These are phyloP conservation scores for Phytopythium sindhum DNA, from an alignment of 352 stramenopile species.

Conservation along the genomic window DNA sequence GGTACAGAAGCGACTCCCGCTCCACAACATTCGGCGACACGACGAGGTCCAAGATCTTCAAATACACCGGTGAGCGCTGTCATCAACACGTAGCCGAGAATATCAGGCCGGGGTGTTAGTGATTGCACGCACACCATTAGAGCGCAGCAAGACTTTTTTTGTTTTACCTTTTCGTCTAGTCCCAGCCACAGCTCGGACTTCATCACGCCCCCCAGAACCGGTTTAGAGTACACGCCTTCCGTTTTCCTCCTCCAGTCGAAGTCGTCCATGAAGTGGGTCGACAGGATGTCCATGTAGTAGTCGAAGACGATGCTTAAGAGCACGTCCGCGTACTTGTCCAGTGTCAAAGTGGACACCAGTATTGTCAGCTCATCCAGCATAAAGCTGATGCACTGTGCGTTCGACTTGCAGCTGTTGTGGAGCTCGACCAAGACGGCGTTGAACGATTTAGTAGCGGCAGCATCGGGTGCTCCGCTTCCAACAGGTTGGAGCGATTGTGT, in stretches of 20 bases:
- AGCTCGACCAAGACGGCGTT: conserved; percentile 25
- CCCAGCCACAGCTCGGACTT: conserved; percentile 38
- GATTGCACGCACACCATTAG: not conserved
- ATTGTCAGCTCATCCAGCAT: conserved; percentile 39
- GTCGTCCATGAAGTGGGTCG: conserved; percentile 40
- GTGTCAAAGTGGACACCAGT: conserved; percentile 19
- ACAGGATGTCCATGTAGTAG: conserved; percentile 42
- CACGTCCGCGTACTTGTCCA: conserved; percentile 18
- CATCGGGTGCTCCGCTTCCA: not conserved
- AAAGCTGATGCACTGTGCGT: conserved; percentile 34
- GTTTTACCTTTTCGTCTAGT: conserved; percentile 27
- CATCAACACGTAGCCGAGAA: not conserved
- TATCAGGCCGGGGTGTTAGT: not conserved
- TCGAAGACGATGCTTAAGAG: conserved; percentile 37
- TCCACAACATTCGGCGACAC: conserved; percentile 31
- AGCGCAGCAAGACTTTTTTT: not conserved
- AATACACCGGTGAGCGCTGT: conserved; percentile 33
- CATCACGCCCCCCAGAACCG: conserved; percentile 29
- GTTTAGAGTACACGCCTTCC: conserved; percentile 25
- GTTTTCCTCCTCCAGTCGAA: conserved; percentile 21
- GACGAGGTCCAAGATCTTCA: conserved; percentile 48
- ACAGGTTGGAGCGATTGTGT: not conserved
- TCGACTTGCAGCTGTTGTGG: conserved; percentile 21
- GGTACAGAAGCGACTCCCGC: conserved; percentile 43
- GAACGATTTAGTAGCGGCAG: conserved; percentile 16